Conservation (phyloP, 2,329 filamentous ascomycete species). For the Phoma sp. region DNA sequence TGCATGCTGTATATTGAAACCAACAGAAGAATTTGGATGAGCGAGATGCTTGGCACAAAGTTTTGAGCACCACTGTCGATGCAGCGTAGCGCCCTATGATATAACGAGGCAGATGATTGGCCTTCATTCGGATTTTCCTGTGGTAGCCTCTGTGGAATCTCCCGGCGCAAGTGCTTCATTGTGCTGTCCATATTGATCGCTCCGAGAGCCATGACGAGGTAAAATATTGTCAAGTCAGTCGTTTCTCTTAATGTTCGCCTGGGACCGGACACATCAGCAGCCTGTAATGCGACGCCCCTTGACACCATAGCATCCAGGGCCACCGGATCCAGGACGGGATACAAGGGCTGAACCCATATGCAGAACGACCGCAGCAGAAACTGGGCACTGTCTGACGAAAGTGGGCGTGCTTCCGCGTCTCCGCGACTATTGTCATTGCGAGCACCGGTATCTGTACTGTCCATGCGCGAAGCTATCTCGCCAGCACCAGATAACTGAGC, state of each 20-base stretch:
- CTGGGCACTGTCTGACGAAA: background rate
- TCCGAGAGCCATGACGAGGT: background rate
- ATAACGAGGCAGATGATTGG: too few relatives aligned
- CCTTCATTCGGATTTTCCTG: too few relatives aligned
- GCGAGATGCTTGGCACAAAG: background rate
- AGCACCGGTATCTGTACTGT: background rate
- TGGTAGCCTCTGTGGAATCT: too few relatives aligned
- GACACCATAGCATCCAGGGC: too few relatives aligned
- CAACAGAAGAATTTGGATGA: slow-evolving; percentile 6
- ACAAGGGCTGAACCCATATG: background rate
- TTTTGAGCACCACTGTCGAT: too few relatives aligned
- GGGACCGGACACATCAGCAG: background rate
- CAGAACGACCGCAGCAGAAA: background rate
- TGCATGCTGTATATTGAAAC: slow-evolving; percentile 6
- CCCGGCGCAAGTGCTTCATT: too few relatives aligned
- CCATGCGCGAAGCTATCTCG: background rate
- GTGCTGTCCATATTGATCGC: background rate
- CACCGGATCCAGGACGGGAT: background rate
- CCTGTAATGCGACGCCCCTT: background rate
- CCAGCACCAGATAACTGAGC: background rate
- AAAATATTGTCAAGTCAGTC: background rate
- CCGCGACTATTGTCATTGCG: background rate
- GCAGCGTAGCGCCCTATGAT: too few relatives aligned
- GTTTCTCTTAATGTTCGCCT: background rate
- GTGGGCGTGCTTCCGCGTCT: too few relatives aligned